Percentiles rank a stretch among this genome's conserved stretches.
Conservation (phyloP, 129 eudicot species). For the Flaveria linearis region DNA sequence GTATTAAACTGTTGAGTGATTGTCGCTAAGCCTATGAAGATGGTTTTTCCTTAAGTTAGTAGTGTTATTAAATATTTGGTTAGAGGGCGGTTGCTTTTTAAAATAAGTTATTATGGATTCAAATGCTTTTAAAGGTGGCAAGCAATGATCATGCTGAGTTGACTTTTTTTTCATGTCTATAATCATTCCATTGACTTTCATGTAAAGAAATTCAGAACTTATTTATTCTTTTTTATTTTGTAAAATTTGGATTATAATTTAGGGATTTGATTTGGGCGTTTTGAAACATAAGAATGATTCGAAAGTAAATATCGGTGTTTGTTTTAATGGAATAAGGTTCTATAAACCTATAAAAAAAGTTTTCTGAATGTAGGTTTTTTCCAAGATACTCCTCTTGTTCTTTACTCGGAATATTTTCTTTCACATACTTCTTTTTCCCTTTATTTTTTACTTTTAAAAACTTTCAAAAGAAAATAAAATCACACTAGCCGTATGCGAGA, state of each 20-base stretch:
- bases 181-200: constrained; percentile 27
- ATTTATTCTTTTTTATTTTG: background rate
- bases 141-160: constrained; percentile 29
- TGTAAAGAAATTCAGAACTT: background rate
- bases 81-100: background rate
- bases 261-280: no score
- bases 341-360: no score
- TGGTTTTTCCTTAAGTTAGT: background rate
- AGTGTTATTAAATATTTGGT: background rate
- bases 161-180: constrained; percentile 11
- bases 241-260: background rate
- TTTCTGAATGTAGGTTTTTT: no score
- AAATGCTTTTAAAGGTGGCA: constrained; percentile 35
- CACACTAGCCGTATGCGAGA: no score
- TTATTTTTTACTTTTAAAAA: no score
- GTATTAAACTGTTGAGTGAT: background rate
- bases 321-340: no score
- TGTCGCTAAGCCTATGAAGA: background rate
- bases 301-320: no score
- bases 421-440: no score
- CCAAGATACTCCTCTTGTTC: no score
- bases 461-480: no score
- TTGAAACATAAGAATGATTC: no score
- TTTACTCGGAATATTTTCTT: no score
- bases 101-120: background rate